These are phyloP conservation scores for Tulasnella sp. DNA, from an alignment of 768 basidiomycete species.

Conservation along the genomic window DNA sequence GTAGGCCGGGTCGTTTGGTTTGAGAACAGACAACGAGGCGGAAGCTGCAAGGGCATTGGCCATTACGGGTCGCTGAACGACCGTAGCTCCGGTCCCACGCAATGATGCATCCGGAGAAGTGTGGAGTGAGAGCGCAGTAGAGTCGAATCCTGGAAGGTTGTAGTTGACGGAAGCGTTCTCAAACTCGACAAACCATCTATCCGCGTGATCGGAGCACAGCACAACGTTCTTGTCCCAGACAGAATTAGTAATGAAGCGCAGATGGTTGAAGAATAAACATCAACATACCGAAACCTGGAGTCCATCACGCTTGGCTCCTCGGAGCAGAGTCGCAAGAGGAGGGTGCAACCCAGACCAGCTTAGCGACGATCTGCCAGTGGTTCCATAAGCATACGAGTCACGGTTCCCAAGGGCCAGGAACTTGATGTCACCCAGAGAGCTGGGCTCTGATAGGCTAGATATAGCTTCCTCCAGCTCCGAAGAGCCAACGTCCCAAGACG, in stretches of 20 bases:
- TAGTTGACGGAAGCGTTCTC: not conserved
- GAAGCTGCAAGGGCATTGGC: not conserved
- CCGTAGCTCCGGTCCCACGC: not conserved
- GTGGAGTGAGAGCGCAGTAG: not conserved
- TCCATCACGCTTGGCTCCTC: not conserved
- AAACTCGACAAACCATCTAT: not conserved
- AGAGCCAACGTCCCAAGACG: not conserved
- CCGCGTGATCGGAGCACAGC: not conserved
- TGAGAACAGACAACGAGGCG: not conserved
- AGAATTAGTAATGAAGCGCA: not conserved
- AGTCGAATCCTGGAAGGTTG: not conserved
- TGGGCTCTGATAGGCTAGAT: not conserved
- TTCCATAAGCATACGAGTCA: not conserved
- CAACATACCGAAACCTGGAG: not conserved
- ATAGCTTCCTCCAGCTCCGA: not conserved
- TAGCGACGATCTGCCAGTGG: not conserved
- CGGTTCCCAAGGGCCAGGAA: not conserved
- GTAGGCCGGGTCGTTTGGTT: not conserved
- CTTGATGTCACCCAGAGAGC: not conserved
- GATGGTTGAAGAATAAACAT: not conserved
- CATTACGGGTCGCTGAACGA: not conserved
- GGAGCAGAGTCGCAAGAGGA: not conserved
- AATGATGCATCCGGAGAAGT: not conserved
- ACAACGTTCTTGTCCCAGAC: not conserved
- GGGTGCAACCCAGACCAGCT: not conserved